Evolutionary conservation across 1,139 yeast species (phyloP), one percentile per base, ranked within the genome.

Genomic region (Candida tetrigidarum): DNA sequence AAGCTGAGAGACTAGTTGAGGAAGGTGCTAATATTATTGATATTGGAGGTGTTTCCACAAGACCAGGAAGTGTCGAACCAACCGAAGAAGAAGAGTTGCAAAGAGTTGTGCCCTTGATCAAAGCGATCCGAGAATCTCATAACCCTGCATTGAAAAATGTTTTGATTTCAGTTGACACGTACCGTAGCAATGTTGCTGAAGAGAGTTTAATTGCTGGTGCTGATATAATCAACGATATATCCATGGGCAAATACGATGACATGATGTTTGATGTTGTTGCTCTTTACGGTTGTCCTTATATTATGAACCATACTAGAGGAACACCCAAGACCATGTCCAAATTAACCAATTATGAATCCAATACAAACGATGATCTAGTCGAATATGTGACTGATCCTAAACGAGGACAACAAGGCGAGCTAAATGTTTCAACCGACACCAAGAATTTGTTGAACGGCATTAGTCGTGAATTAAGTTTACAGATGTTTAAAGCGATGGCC

Each of bases 21-120:
- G 71, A 78, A 16, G 95, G 92, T 0, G 80, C 82, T 9, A 74
- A 74, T 23, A 87, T 95, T 32, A 73, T 93, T 28, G 99, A 92
- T 59, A 78, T 93, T 47, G 99, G 98, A 6, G 98, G 98, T 1
- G 90, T 90, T 48, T 88, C 97, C 0, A 92, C 98, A 0, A 75
- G 95, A 44, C 98, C 98, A 0, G 88, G 90, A 2, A 80, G 95
- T 2, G 57, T 56, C 1, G 88, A 80, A 45, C 85, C 86, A 0
- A 58, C 78, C 2, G 73, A 68, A 18, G 76, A 71, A 37, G 91
- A 83, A 51, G 95, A 86, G 58, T 53, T 86, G 28, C 54, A 55
- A 1, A 69, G 98, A 35, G 86, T 91, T 0, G 61, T 89, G 2
- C 95, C 96, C 0, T 78, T 87, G 0, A 75, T 93, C 8, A 63